Evolutionary conservation across 2,329 filamentous ascomycete species (phyloP).

Genomic region (Scedosporium dehoogii): DNA sequence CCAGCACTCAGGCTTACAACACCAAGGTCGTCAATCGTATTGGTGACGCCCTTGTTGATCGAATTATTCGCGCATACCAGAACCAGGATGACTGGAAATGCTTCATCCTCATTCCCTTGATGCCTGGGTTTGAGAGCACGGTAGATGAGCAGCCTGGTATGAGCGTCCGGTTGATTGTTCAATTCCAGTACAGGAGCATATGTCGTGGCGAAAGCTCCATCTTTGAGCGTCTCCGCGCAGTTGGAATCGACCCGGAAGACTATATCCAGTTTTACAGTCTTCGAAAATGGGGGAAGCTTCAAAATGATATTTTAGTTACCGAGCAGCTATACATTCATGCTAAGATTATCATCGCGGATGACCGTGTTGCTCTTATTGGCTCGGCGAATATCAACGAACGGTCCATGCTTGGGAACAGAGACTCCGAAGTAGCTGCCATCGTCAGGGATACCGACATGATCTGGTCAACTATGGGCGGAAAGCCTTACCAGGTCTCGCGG

Average conservation of each 20-base stretch:
- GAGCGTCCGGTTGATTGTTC: constrained; percentile 90
- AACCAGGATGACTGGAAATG: constrained; percentile 86
- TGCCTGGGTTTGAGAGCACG: constrained; percentile 98
- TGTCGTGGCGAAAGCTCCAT: constrained; percentile 88
- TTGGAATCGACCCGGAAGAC: constrained; percentile 82
- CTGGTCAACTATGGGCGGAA: constrained; percentile 80
- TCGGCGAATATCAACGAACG: constrained; percentile 98
- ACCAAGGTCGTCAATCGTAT: constrained; percentile 87
- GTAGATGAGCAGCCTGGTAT: constrained; percentile 91
- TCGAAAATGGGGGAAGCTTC: constrained; percentile 84
- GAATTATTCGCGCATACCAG: constrained; percentile 73
- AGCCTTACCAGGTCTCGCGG: constrained; percentile 79
- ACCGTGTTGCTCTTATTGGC: constrained; percentile 85
- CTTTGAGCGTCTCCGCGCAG: constrained; percentile 71
- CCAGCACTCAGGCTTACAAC: constrained; percentile 78
- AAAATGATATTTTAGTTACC: constrained; percentile 67
- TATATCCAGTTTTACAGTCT: constrained; percentile 94
- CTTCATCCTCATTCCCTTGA: constrained; percentile 81
- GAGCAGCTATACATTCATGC: constrained; percentile 98
- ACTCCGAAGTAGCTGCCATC: constrained; percentile 84
- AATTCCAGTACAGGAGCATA: constrained; percentile 93
- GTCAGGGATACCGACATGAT: constrained; percentile 91
- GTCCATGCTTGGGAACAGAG: constrained; percentile 83
- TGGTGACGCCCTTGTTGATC: constrained; percentile 86
- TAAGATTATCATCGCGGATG: constrained; percentile 93